phyloP scores from a whole-genome alignment of 2,329 filamentous ascomycete genomes.

The Setomelanomma holmii region DNA sequence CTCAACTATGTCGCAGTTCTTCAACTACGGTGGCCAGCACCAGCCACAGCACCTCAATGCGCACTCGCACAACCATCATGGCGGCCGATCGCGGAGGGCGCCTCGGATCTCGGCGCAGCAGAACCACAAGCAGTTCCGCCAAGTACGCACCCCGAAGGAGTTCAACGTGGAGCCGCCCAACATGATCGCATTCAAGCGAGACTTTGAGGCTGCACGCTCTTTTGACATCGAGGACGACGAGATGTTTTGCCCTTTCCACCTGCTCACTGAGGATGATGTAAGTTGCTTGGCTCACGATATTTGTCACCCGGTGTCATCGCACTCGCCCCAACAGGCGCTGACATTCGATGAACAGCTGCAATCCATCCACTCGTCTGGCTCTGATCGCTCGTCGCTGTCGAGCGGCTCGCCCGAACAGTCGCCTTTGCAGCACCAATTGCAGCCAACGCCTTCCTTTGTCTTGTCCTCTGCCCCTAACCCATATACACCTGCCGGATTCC shows the following conservation, averaged over 20 bases:
- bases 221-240: constrained; percentile 97
- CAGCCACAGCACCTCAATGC: constrained; percentile 58
- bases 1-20: constrained; percentile 55
- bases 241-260: constrained; percentile 86
- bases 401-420: constrained; percentile 93
- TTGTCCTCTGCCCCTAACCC: constrained; percentile 70
- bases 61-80: constrained; percentile 78
- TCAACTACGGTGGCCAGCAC: constrained; percentile 57
- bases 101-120: constrained; percentile 81
- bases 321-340: constrained; percentile 35
- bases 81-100: constrained; percentile 82
- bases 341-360: constrained; percentile 69
- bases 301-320: constrained; percentile 36
- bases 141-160: constrained; percentile 86
- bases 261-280: constrained; percentile 94
- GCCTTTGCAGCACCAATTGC: constrained; percentile 82
- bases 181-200: constrained; percentile 78
- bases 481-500: constrained; percentile 66
- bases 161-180: constrained; percentile 75
- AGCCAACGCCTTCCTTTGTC: constrained; percentile 73
- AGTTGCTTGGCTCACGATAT: constrained; percentile 38
- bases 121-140: constrained; percentile 87
- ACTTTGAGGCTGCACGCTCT: constrained; percentile 89
- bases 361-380: constrained; percentile 86
- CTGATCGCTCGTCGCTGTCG: constrained; percentile 92